Percentiles rank a stretch among this genome's conserved stretches.
Conservation (phyloP, 306 rosid species). For the Cicer pinnatifidum region DNA sequence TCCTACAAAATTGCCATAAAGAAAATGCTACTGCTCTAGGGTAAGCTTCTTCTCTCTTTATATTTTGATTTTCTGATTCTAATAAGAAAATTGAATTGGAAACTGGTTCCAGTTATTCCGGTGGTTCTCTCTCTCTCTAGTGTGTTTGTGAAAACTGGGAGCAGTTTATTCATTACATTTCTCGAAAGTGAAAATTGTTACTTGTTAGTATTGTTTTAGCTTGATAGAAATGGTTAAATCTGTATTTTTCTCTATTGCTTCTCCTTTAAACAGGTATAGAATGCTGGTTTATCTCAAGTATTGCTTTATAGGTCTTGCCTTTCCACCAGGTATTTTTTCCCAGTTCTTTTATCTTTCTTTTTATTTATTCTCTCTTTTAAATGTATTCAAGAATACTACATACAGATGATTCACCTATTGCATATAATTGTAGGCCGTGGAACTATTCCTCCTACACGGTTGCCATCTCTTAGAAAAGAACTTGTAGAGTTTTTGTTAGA, state of each 20-base stretch:
- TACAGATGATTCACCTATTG: slow-evolving; percentile 37
- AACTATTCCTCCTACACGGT: slow-evolving; percentile 64
- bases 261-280: slow-evolving; percentile 66
- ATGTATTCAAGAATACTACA: slow-evolving; percentile 14
- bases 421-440: slow-evolving; percentile 79
- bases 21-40: slow-evolving; percentile 75
- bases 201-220: slow-evolving; percentile 39
- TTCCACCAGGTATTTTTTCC: slow-evolving; percentile 82
- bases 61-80: slow-evolving; percentile 28
- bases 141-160: slow-evolving; percentile 22
- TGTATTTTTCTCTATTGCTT: slow-evolving; percentile 35
- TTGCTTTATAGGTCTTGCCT: slow-evolving; percentile 93
- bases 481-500: slow-evolving; percentile 79
- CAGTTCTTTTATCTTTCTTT: background rate
- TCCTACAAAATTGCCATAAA: slow-evolving; percentile 65
- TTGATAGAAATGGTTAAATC: slow-evolving; percentile 34
- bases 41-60: slow-evolving; percentile 54
- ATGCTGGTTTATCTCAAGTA: slow-evolving; percentile 93
- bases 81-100: slow-evolving; percentile 23
- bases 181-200: slow-evolving; percentile 34
- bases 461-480: slow-evolving; percentile 85
- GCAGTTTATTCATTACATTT: slow-evolving; percentile 34
- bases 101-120: slow-evolving; percentile 13
- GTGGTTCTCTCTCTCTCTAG: slow-evolving; percentile 21
- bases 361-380: slow-evolving; percentile 34